Evolutionary conservation across 2,329 filamentous ascomycete genomes (phyloP).

Genomic region (Aspergillus caelatus): DNA sequence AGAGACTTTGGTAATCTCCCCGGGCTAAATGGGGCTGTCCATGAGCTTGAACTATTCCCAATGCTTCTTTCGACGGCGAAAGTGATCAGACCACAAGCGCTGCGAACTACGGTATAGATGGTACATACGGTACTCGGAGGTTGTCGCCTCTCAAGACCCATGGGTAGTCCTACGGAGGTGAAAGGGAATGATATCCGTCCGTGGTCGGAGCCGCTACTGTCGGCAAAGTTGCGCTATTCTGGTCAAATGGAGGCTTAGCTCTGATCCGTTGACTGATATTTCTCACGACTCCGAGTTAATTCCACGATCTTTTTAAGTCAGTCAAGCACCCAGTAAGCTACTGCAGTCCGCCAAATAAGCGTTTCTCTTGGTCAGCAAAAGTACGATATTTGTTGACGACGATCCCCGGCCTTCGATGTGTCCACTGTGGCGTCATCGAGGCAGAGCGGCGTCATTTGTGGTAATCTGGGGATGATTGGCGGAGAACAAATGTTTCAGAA

Average conservation of each 20-base stretch:
- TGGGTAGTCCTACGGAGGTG: background rate
- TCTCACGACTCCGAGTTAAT: background rate
- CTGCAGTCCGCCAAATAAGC: background rate
- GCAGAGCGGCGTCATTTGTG: background rate
- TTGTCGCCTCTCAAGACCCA: background rate
- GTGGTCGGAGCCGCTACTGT: background rate
- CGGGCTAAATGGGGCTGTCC: no score
- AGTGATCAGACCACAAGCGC: background rate
- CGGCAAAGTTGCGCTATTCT: background rate
- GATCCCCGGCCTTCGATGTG: background rate
- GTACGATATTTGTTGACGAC: background rate
- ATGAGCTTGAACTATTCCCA: background rate
- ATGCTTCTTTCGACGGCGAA: background rate
- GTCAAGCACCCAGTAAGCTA: background rate
- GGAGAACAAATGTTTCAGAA: background rate
- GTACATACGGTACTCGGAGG: background rate
- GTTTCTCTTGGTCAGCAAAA: background rate
- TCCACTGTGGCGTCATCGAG: constrained; percentile 3
- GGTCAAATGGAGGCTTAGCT: background rate
- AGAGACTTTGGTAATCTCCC: no score
- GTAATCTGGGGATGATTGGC: constrained; percentile 2
- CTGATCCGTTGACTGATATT: background rate
- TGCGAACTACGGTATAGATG: background rate
- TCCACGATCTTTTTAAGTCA: background rate
- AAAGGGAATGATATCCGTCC: background rate